phyloP scores from a whole-genome alignment of 352 stramenopile species.

The Lagenidium giganteum region DNA sequence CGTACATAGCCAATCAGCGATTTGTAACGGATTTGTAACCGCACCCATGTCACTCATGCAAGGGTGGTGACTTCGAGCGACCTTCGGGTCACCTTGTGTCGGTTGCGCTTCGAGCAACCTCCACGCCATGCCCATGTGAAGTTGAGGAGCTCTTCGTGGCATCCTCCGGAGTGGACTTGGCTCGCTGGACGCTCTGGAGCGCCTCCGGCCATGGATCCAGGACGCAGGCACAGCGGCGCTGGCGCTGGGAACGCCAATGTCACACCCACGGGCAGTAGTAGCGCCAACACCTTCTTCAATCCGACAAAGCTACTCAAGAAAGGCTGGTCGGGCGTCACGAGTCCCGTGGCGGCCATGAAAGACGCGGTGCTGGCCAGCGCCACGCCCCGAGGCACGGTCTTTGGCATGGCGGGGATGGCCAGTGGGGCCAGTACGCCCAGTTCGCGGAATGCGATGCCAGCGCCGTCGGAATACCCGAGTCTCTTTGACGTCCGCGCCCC shows the following conservation, averaged over 20 bases:
- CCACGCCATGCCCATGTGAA: constrained; percentile 3
- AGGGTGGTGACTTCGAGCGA: no score
- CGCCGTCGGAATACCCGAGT: constrained; percentile 57
- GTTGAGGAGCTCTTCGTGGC: constrained; percentile 3
- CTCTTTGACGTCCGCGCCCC: constrained; percentile 66
- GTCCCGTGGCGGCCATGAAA: constrained; percentile 55
- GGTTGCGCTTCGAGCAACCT: constrained; percentile 12
- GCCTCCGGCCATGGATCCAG: constrained; percentile 12
- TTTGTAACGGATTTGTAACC: constrained; percentile 6
- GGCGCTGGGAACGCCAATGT: background rate
- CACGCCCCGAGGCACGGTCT: constrained; percentile 26
- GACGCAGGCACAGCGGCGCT: constrained; percentile 14
- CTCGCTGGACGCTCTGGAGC: background rate
- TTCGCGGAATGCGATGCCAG: constrained; percentile 15
- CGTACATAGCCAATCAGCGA: constrained; percentile 5
- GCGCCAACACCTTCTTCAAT: constrained; percentile 45
- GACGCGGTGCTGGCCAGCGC: constrained; percentile 44
- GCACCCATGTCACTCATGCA: no score
- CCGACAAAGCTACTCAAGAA: constrained; percentile 55
- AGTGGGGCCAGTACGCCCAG: background rate
- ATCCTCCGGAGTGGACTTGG: background rate
- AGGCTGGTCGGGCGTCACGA: constrained; percentile 60
- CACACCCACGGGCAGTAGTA: background rate
- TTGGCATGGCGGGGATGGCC: background rate
- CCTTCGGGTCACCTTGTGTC: no score